A percentile compares a stretch with the other conserved stretches of the same genome.
These are phyloP conservation scores for Lasiosphaeris hirsuta DNA, from an alignment of 495 filamentous ascomycete genomes.

Conservation along the genomic window DNA sequence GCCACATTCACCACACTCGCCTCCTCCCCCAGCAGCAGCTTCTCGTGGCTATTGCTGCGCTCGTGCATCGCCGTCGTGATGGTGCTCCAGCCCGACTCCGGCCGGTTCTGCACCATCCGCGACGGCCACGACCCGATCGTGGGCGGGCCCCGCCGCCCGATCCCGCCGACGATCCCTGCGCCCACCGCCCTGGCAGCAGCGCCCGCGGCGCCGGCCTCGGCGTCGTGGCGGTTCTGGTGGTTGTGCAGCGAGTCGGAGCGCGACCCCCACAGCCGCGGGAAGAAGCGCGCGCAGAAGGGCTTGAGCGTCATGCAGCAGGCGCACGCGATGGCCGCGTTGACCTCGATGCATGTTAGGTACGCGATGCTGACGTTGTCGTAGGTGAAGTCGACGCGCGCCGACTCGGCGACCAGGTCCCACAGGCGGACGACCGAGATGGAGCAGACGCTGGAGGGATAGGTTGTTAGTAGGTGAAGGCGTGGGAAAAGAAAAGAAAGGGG, in stretches of 20 bases:
- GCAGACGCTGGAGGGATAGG: conserved; percentile 16
- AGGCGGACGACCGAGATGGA: conserved; percentile 30
- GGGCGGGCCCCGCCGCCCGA: conserved; percentile 3
- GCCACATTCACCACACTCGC: too few species aligned
- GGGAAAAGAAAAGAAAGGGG: too few species aligned
- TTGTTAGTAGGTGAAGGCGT: background rate
- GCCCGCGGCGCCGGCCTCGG: too few species aligned
- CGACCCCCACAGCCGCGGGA: conserved; percentile 14
- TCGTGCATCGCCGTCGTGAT: too few species aligned
- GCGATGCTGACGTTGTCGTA: conserved; percentile 25
- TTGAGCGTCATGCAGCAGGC: conserved; percentile 35
- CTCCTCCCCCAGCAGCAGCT: too few species aligned
- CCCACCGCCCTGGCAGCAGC: too few species aligned
- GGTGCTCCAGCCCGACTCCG: background rate
- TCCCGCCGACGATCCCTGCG: too few species aligned
- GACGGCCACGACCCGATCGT: conserved; percentile 16
- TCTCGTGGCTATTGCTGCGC: too few species aligned
- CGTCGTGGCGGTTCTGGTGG: background rate
- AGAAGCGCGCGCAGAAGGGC: conserved; percentile 21
- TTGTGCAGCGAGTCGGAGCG: background rate
- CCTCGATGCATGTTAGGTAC: conserved; percentile 32
- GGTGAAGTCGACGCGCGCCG: conserved; percentile 19
- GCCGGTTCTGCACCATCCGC: background rate
- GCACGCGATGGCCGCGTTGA: conserved; percentile 34
- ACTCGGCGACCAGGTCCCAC: conserved; percentile 20